A percentile compares a stretch with the other conserved stretches of the same genome.
Conservation (phyloP, 2,329 filamentous ascomycete species). For the Neodidymelliopsis sp. region DNA sequence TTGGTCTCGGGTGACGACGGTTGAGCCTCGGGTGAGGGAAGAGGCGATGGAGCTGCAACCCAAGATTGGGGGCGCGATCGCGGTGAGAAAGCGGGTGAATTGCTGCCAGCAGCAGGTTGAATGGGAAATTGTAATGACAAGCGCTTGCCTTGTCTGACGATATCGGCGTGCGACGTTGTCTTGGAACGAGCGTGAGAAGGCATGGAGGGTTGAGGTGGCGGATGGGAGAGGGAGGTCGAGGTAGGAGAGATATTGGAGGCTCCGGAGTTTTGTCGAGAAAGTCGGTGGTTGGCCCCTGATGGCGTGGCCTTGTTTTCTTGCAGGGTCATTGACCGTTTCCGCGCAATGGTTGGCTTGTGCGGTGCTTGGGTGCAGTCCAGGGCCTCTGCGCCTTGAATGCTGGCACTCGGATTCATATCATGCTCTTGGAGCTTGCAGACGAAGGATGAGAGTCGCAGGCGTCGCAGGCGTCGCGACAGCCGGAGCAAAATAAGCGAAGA, state of each 20-base stretch:
- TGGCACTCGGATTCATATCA: slow-evolving; percentile 33
- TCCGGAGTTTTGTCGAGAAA: slow-evolving; percentile 21
- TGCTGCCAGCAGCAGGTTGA: slow-evolving; percentile 48
- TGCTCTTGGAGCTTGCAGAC: slow-evolving; percentile 34
- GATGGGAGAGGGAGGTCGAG: slow-evolving; percentile 29
- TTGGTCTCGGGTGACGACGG: slow-evolving; percentile 44
- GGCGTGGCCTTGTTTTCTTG: slow-evolving; percentile 33
- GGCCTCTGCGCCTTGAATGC: slow-evolving; percentile 22
- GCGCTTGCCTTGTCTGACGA: slow-evolving; percentile 52
- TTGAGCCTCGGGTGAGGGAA: slow-evolving; percentile 36
- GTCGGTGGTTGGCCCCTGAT: slow-evolving; percentile 24
- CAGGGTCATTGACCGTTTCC: slow-evolving; percentile 35
- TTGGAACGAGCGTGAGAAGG: slow-evolving; percentile 44
- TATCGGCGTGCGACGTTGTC: slow-evolving; percentile 45
- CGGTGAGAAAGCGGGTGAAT: slow-evolving; percentile 39
- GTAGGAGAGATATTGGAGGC: slow-evolving; percentile 20
- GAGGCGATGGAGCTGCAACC: slow-evolving; percentile 42
- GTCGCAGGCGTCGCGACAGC: slow-evolving; percentile 41
- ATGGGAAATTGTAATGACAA: slow-evolving; percentile 60
- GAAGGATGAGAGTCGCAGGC: slow-evolving; percentile 33
- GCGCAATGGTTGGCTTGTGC: slow-evolving; percentile 17
- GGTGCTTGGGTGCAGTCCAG: slow-evolving; percentile 42
- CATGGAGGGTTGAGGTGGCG: slow-evolving; percentile 25
- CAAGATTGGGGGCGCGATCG: slow-evolving; percentile 51
- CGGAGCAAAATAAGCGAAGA: slow-evolving; percentile 46